Conservation (phyloP, 148 eudicot genomes). For the Cornus controversa region DNA sequence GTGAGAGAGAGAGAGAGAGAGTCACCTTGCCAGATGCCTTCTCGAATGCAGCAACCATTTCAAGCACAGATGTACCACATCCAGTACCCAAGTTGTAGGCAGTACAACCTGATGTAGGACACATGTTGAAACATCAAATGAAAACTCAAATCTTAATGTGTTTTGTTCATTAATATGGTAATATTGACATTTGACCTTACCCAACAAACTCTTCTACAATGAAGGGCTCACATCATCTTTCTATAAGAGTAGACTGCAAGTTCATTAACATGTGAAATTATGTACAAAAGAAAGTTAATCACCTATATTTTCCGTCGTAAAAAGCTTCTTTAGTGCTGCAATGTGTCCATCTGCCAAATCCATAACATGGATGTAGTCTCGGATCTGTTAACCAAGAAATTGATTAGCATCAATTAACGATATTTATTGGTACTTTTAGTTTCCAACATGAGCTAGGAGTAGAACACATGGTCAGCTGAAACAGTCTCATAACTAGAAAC, state of each 20-base stretch:
- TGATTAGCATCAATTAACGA: background rate
- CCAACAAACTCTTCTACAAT: background rate
- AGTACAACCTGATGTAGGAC: constrained; percentile 51
- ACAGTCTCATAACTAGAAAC: no score
- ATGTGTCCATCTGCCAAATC: constrained; percentile 96
- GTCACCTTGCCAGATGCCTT: constrained; percentile 80
- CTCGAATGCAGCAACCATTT: constrained; percentile 89
- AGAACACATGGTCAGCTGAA: background rate
- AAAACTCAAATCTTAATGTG: no score
- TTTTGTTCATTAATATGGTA: no score
- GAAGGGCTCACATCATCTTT: background rate
- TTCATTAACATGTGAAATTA: no score
- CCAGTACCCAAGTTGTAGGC: constrained; percentile 91
- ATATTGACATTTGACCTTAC: background rate
- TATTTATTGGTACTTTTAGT: no score
- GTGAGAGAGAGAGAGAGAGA: background rate
- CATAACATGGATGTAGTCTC: constrained; percentile 93
- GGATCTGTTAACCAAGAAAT: constrained; percentile 39
- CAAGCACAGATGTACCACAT: constrained; percentile 76
- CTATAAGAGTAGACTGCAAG: background rate
- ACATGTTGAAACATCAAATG: background rate
- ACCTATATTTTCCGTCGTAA: constrained; percentile 49
- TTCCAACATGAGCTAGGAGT: background rate
- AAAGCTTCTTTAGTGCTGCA: constrained; percentile 79
- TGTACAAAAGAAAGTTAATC: background rate